A percentile compares a stretch with the other conserved stretches of the same genome.
Conservation (phyloP, 495 filamentous ascomycete genomes). For the Penicillium lividum region DNA sequence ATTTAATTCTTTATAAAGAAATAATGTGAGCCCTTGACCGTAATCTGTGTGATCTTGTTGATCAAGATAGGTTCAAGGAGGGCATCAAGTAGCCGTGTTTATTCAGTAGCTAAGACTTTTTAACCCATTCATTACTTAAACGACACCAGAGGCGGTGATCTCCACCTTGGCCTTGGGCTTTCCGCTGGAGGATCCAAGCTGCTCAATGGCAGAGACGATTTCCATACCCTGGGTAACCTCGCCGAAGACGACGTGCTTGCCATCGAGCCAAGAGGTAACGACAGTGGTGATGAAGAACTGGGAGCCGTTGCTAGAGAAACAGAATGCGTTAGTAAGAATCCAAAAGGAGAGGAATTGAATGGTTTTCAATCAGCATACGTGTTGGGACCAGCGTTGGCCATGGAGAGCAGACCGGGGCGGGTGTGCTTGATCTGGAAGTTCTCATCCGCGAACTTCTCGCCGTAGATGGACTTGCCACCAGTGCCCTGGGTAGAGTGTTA, state of each 20-base stretch:
- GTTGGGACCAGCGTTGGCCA: constrained; percentile 83
- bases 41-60: neutral
- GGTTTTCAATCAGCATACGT: neutral
- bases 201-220: neutral
- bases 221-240: constrained; percentile 5
- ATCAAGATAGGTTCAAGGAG: neutral
- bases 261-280: constrained; percentile 73
- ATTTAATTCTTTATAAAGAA: no score
- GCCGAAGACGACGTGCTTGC: constrained; percentile 93
- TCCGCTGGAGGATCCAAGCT: neutral
- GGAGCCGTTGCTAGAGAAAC: constrained; percentile 63
- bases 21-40: no score
- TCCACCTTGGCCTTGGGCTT: neutral
- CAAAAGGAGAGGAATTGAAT: neutral
- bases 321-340: neutral
- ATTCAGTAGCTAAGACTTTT: neutral
- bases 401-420: constrained; percentile 77
- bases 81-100: neutral
- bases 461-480: constrained; percentile 91
- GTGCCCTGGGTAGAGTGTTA: constrained; percentile 52
- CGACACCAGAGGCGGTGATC: no score
- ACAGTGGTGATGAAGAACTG: constrained; percentile 84
- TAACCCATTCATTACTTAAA: neutral
- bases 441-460: constrained; percentile 86
- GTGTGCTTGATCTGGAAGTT: constrained; percentile 79